These are phyloP conservation scores for Chytridiales sp. DNA, from an alignment of 371 early-diverging fungal genomes.

Conservation along the genomic window DNA sequence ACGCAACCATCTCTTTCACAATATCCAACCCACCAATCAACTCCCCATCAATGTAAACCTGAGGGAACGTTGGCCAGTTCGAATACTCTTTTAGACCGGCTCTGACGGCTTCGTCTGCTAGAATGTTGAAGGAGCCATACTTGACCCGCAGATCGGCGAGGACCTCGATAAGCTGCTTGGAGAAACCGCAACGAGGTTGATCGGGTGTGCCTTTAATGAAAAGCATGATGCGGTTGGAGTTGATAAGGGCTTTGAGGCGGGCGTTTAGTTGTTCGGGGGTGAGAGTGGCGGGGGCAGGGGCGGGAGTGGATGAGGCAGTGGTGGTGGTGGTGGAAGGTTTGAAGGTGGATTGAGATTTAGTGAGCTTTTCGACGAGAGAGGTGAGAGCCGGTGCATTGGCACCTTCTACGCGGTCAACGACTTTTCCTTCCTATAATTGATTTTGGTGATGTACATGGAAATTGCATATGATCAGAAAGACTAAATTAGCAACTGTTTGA, in stretches of 20 bases:
- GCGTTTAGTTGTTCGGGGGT: conserved; percentile 58
- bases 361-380: conserved; percentile 67
- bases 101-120: conserved; percentile 83
- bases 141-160: conserved; percentile 62
- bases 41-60: conserved; percentile 82
- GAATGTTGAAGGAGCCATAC: conserved; percentile 85
- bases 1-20: conserved; percentile 77
- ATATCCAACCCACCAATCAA: conserved; percentile 91
- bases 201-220: conserved; percentile 94
- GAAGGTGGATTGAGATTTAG: conserved; percentile 52
- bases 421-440: conserved; percentile 58
- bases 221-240: conserved; percentile 75
- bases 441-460: not conserved
- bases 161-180: conserved; percentile 68
- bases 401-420: conserved; percentile 79
- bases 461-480: no score
- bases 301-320: conserved; percentile 36
- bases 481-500: not conserved
- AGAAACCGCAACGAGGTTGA: conserved; percentile 64
- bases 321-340: conserved; percentile 11
- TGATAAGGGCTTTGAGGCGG: conserved; percentile 67
- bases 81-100: conserved; percentile 73
- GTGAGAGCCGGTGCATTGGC: conserved; percentile 83
- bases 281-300: conserved; percentile 11
- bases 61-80: conserved; percentile 93